phyloP scores from a whole-genome alignment of 2,329 filamentous ascomycete genomes.

The Phyllosticta citrichinensis region DNA sequence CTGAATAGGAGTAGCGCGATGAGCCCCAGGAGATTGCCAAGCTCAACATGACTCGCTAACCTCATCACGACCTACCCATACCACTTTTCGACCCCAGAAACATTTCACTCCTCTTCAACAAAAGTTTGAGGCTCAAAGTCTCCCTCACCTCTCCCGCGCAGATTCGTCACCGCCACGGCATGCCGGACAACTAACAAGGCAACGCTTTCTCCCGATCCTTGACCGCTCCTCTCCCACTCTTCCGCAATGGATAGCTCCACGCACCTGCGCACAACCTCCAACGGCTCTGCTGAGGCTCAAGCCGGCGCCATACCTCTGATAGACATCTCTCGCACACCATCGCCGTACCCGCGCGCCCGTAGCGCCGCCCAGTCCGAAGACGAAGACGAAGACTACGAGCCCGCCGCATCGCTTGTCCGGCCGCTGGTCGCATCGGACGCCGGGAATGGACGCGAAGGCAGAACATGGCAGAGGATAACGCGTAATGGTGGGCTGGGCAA shows the following conservation, averaged over 20 bases:
- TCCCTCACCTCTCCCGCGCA: not conserved
- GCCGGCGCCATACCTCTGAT: slow-evolving; percentile 33
- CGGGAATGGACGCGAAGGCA: slow-evolving; percentile 16
- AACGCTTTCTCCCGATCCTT: not conserved
- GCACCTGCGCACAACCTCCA: slow-evolving; percentile 27
- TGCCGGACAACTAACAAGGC: not conserved
- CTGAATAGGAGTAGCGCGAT: not conserved
- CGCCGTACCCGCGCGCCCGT: slow-evolving; percentile 33
- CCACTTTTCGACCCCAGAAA: not conserved
- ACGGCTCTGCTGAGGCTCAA: slow-evolving; percentile 29
- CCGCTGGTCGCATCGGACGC: slow-evolving; percentile 28
- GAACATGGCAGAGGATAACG: slow-evolving; percentile 14
- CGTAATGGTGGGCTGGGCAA: slow-evolving; percentile 36
- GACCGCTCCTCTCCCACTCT: not conserved
- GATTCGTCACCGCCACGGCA: too few relatives aligned
- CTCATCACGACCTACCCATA: not conserved
- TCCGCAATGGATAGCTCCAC: slow-evolving; percentile 15
- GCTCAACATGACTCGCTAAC: not conserved
- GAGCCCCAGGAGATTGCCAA: not conserved
- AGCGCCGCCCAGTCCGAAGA: slow-evolving; percentile 40
- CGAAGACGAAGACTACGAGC: slow-evolving; percentile 26
- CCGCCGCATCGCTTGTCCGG: slow-evolving; percentile 26
- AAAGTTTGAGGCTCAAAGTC: not conserved
- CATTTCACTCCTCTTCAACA: not conserved
- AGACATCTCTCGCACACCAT: slow-evolving; percentile 35